Evolutionary conservation across 2,329 filamentous ascomycete species (phyloP), one percentile per base, ranked within the genome.

Genomic region (Colletotrichum limetticola): DNA sequence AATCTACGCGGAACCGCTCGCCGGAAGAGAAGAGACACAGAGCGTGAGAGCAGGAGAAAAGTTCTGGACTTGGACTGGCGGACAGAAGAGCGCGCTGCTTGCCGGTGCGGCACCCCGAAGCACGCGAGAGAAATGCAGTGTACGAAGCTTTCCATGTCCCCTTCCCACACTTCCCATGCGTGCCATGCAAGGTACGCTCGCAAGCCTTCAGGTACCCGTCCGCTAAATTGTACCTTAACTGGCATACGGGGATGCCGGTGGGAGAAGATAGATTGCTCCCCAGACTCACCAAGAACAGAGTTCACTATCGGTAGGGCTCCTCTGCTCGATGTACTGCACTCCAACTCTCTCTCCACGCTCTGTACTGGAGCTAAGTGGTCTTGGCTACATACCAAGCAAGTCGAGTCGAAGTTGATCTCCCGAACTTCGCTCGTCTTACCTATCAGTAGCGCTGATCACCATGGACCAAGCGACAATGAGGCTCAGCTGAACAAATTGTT

Each of bases 141-240:
- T 9, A 32, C 30, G 30, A 8, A 32, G 30, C 28, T 4, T 37
- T 9, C 61, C 61, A 55, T 28, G 61, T 55, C 5, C 32, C 46
- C 8, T 28, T 55, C 26, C 52, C 52, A 14, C 26, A 28, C 26
- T 28, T 55, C n/a, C 49, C 30, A 63, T 55, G 61, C 61, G 30
- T 11, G 30, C 30, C 30, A 32, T 32, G 30, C 30, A 63, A 63
- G 46, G 46, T 16, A 30, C n/a, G 32, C 56, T 57, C 12, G 28
- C 42, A 26, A 62, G 37, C 65, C 19, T 32, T 69, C 66, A 72
- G 66, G 66, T 64, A 72, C 66, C 70, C 66, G 70, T 57, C 26
- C 59, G 61, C 46, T n/a, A 53, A 32, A 46, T 60, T 24, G 56
- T 32, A 55, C 55, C 37, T 32, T 68, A 46, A 52, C 42, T 64